Evolutionary conservation across 2,329 filamentous ascomycete genomes (phyloP).

Genomic region (Aureobasidium leucospermi): DNA sequence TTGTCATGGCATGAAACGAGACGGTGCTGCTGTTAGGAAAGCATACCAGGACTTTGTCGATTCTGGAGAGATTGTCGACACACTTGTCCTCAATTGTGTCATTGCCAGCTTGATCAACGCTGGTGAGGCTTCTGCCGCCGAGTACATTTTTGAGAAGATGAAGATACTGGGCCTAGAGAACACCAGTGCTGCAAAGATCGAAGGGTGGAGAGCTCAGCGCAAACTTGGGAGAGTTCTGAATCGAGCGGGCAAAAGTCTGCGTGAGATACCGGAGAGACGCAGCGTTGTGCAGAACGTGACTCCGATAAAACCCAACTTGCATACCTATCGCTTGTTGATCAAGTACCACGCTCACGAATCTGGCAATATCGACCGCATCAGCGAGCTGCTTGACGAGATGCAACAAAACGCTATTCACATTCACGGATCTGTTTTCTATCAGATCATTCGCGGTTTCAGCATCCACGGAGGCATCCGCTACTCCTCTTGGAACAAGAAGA

Average conservation of each 20-base stretch:
- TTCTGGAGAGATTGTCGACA: conserved; percentile 81
- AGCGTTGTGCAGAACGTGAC: conserved; percentile 57
- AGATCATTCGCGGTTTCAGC: conserved; percentile 76
- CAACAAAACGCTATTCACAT: conserved; percentile 57
- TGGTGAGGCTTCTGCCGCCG: conserved; percentile 68
- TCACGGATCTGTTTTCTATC: conserved; percentile 69
- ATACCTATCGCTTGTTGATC: conserved; percentile 74
- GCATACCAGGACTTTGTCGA: conserved; percentile 80
- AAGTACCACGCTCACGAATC: conserved; percentile 61
- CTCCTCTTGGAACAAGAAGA: conserved; percentile 63
- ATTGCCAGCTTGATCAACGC: conserved; percentile 70
- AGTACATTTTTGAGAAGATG: conserved; percentile 80
- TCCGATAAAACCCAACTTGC: conserved; percentile 63
- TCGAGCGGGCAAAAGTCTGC: conserved; percentile 34
- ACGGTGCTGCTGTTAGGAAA: conserved; percentile 65
- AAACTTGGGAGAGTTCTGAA: conserved; percentile 42
- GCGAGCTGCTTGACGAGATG: conserved; percentile 75
- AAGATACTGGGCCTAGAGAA: conserved; percentile 50
- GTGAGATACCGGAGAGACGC: conserved; percentile 38
- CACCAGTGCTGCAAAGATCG: conserved; percentile 24
- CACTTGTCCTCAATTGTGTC: conserved; percentile 76
- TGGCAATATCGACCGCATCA: conserved; percentile 66
- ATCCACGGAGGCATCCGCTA: conserved; percentile 59
- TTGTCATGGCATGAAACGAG: conserved; percentile 68
- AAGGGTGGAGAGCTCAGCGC: conserved; percentile 36